phyloP scores from a whole-genome alignment of 805 yeast species.

The Lipomyces chichibuensis region DNA sequence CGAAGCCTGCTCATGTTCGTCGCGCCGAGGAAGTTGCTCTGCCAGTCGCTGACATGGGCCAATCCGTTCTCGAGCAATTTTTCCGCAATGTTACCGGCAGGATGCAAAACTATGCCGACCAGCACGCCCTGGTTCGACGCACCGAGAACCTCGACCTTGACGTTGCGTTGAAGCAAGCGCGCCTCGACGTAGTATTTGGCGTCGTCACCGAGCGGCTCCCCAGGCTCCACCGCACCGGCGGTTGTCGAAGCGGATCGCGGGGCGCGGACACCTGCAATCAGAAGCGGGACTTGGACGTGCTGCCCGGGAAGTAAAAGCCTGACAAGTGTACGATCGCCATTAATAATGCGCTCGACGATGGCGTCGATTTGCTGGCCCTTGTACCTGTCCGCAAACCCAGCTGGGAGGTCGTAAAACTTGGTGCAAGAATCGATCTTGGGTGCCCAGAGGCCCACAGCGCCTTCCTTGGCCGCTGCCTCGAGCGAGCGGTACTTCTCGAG shows the following conservation, averaged over 20 bases:
- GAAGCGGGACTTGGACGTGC: slow-evolving; percentile 63
- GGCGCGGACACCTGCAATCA: slow-evolving; percentile 72
- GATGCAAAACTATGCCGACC: slow-evolving; percentile 62
- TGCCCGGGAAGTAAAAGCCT: slow-evolving; percentile 55
- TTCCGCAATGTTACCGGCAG: slow-evolving; percentile 76
- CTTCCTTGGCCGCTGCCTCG: slow-evolving; percentile 56
- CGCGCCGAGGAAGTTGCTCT: slow-evolving; percentile 68
- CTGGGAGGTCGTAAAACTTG: slow-evolving; percentile 41
- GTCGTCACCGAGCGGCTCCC: slow-evolving; percentile 65
- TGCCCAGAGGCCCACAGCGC: slow-evolving; percentile 62
- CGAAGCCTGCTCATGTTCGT: slow-evolving; percentile 63
- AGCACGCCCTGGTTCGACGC: slow-evolving; percentile 56
- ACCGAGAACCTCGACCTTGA: slow-evolving; percentile 62
- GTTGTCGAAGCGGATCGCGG: slow-evolving; percentile 59
- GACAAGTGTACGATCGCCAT: slow-evolving; percentile 76
- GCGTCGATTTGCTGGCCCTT: slow-evolving; percentile 52
- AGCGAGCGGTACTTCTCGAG: slow-evolving; percentile 42
- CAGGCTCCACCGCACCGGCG: slow-evolving; percentile 52
- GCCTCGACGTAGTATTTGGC: slow-evolving; percentile 67
- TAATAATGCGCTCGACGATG: slow-evolving; percentile 72
- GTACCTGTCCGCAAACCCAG: slow-evolving; percentile 46
- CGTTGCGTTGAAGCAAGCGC: slow-evolving; percentile 63
- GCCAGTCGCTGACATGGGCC: slow-evolving; percentile 81
- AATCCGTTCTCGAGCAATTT: slow-evolving; percentile 68
- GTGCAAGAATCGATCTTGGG: slow-evolving; percentile 11